Percentiles rank a stretch among this genome's conserved stretches.
Conservation (phyloP, 1,139 yeast genomes). For the Candida pseudocylindracea region DNA sequence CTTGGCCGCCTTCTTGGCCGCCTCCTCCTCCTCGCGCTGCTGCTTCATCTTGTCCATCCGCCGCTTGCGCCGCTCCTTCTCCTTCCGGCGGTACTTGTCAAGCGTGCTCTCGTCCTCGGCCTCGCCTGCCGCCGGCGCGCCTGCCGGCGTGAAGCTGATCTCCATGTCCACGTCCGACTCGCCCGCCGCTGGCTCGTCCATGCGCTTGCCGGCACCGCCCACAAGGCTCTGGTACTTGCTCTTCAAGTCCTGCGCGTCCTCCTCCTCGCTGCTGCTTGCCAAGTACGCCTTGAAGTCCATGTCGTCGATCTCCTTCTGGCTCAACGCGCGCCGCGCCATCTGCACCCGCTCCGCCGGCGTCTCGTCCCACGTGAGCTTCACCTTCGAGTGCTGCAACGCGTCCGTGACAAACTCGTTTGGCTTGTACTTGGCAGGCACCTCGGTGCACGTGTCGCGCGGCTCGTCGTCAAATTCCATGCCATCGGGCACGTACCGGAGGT, state of each 20-base stretch:
- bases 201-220: constrained; percentile 19
- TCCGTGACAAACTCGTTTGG: constrained; percentile 79
- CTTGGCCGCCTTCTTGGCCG: constrained; percentile 7
- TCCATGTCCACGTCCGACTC: constrained; percentile 71
- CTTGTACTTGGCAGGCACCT: constrained; percentile 55
- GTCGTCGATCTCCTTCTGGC: constrained; percentile 81
- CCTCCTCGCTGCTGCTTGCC: constrained; percentile 68
- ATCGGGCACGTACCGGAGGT: constrained; percentile 79
- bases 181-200: constrained; percentile 11
- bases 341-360: constrained; percentile 84
- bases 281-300: constrained; percentile 92
- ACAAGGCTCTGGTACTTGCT: constrained; percentile 46
- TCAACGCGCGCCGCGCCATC: constrained; percentile 58
- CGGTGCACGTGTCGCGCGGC: constrained; percentile 49
- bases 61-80: constrained; percentile 73
- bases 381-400: constrained; percentile 85
- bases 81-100: constrained; percentile 68
- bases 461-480: constrained; percentile 69
- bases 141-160: constrained; percentile 67
- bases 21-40: constrained; percentile 11
- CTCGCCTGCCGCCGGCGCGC: constrained; percentile 12
- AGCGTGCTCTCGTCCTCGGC: constrained; percentile 53
- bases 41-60: constrained; percentile 57
- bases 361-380: constrained; percentile 93
- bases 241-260: constrained; percentile 12